A percentile compares a stretch with the other conserved stretches of the same genome.
phyloP scores from a whole-genome alignment of 148 eudicot genomes.

The Persicaria tinctoria region DNA sequence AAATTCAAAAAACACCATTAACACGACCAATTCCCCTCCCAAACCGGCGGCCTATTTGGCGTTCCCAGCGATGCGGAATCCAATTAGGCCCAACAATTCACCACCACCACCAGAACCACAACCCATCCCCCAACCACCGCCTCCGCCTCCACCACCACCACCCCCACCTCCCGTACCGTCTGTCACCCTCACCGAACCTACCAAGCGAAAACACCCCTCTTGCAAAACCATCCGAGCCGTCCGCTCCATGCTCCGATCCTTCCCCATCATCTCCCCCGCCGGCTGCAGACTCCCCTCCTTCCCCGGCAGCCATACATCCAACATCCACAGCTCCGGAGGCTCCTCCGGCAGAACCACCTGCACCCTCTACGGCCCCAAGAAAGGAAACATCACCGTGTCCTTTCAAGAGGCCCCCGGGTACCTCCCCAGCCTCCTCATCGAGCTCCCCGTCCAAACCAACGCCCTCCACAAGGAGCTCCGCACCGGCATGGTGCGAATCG shows the following conservation, averaged over 20 bases:
- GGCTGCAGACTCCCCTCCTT: slow-evolving; percentile 40
- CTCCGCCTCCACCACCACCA: slow-evolving; percentile 27
- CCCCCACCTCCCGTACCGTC: slow-evolving; percentile 17
- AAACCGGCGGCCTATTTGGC: background rate
- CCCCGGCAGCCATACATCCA: slow-evolving; percentile 24
- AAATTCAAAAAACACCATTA: background rate
- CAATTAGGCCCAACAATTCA: slow-evolving; percentile 14
- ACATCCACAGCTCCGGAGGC: background rate
- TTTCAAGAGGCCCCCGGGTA: slow-evolving; percentile 51
- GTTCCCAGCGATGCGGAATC: slow-evolving; percentile 37
- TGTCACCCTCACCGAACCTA: slow-evolving; percentile 35
- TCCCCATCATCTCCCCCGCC: slow-evolving; percentile 61
- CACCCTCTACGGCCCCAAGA: slow-evolving; percentile 60
- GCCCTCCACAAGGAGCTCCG: slow-evolving; percentile 54
- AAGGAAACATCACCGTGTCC: slow-evolving; percentile 59
- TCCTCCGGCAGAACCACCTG: slow-evolving; percentile 31
- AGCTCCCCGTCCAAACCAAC: slow-evolving; percentile 57
- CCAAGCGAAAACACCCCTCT: slow-evolving; percentile 37
- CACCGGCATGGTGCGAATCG: slow-evolving; percentile 56
- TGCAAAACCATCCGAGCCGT: slow-evolving; percentile 35
- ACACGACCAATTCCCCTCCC: background rate
- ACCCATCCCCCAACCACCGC: slow-evolving; percentile 24
- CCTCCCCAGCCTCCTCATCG: slow-evolving; percentile 51
- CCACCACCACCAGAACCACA: background rate
- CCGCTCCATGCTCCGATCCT: slow-evolving; percentile 48